Percentiles rank a stretch among this genome's conserved stretches.
phyloP scores from a whole-genome alignment of 495 filamentous ascomycete species.

The Chaetomium cochliodes region DNA sequence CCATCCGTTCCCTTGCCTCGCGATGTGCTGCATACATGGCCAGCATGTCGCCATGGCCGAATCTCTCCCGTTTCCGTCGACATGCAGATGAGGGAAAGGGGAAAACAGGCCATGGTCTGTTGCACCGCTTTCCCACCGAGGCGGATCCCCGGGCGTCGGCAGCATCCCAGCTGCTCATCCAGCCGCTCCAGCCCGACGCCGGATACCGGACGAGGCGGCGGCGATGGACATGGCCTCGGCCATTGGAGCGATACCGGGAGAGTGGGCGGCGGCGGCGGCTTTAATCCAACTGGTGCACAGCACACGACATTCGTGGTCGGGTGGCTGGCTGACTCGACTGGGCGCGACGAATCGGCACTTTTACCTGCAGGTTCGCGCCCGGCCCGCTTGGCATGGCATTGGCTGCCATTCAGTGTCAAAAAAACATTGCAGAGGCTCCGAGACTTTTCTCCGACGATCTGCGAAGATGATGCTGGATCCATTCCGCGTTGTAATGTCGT shows the following conservation, averaged over 20 bases:
- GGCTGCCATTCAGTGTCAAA: neutral
- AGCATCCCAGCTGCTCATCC: neutral
- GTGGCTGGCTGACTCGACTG: neutral
- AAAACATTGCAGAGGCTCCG: neutral
- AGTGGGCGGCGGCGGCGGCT: too few species aligned
- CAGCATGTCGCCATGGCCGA: neutral
- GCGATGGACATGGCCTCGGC: neutral
- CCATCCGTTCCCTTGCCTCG: neutral
- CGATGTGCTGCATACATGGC: neutral
- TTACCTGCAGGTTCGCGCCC: neutral
- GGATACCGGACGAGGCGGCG: neutral
- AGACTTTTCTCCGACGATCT: constrained; percentile 10
- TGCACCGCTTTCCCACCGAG: neutral
- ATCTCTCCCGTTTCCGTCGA: neutral
- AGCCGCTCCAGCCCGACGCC: neutral
- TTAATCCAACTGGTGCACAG: too few species aligned
- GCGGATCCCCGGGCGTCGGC: neutral
- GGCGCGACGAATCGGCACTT: neutral
- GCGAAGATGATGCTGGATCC: neutral
- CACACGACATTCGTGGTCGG: too few species aligned
- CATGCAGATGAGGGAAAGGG: neutral
- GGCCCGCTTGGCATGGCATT: neutral
- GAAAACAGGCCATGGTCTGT: neutral
- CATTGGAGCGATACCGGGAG: too few species aligned
- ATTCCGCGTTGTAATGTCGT: constrained; percentile 2